Base-by-base conservation (phyloP, 768 basidiomycete genomes). In the Dendrothele bispora region DNA sequence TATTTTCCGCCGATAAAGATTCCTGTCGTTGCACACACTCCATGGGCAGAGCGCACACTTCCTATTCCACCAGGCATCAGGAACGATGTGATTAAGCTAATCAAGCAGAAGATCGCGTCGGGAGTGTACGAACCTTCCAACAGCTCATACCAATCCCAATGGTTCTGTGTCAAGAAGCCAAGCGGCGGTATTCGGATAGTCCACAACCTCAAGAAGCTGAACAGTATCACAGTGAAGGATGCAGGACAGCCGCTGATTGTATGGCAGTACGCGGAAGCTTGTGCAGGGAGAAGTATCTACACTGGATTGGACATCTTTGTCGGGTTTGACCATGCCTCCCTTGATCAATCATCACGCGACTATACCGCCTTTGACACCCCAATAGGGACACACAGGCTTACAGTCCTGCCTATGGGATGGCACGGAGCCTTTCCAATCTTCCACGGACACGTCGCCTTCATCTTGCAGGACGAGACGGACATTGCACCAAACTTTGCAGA, bases 61-160 rank as follows among this genome's bases (percentile, higher is more conserved):
- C 50, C 52, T 2, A 54, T 50, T 1, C 49, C 45, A 6, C 49
- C 52, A 3, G 59, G 64, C 4, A 67, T 64, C 21, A 63, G 48
- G 50, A 46, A 68, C 8, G 48, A 69, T 42, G 62, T 75, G 14
- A 53, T 53, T n/a, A 28, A 55, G 4, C 42, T 73, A 0, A 58
- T 75, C 7, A 57, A 62, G 15, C 46, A 53, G 1, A 76, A 76
- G 48, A 62, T 74, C 8, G 59, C 50, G 0, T 55, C 70, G 0
- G 70, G 75, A 1, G 64, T 73, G 0, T 76, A 74, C 43, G 66
- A 78, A 52, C 66, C 61, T 0, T 70, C 64, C 0, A 62, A 72
- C 28, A 63, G 63, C 0, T 71, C 70, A 0, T 78, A 78, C 24
- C 55, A 67, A 0, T 69, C 68, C 0, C 45, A 62, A 7, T 74